Conservation (phyloP, 306 rosid species). For the Cyclanthera cordifolia region DNA sequence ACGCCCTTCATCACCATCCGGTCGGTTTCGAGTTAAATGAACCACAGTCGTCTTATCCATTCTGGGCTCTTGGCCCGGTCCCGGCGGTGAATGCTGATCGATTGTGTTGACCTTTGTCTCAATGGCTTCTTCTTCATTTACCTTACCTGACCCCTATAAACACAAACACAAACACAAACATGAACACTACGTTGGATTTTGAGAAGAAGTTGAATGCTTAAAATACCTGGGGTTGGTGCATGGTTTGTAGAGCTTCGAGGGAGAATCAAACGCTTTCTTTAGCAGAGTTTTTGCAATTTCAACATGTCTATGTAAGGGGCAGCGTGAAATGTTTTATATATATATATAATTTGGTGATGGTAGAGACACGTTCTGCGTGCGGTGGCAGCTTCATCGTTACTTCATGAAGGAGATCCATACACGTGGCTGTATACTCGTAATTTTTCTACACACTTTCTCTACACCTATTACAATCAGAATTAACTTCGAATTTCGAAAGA, state of each 20-base stretch:
- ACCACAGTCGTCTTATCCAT: slow-evolving; percentile 14
- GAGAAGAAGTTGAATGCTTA: background rate
- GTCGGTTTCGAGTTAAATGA: slow-evolving; percentile 22
- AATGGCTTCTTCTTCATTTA: slow-evolving; percentile 17
- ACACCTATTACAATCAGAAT: too few species aligned
- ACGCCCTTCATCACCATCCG: background rate
- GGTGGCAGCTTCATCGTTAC: background rate
- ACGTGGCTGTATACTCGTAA: background rate
- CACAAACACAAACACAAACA: background rate
- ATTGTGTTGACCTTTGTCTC: slow-evolving; percentile 23
- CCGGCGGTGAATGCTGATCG: slow-evolving; percentile 20
- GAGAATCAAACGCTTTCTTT: background rate
- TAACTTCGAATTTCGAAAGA: too few species aligned
- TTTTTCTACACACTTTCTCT: too few species aligned
- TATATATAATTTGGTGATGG: background rate
- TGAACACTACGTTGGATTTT: too few species aligned
- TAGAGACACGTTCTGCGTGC: background rate
- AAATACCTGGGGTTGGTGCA: background rate
- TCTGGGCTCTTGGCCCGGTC: slow-evolving; percentile 11
- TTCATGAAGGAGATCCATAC: background rate
- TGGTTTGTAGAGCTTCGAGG: background rate
- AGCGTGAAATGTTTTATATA: background rate
- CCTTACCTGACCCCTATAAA: slow-evolving; percentile 18
- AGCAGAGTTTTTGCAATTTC: background rate
- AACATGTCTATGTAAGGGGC: too few species aligned